Conservation (phyloP, 225 moss, liverwort and hornwort species). For the Bryum argenteum region DNA sequence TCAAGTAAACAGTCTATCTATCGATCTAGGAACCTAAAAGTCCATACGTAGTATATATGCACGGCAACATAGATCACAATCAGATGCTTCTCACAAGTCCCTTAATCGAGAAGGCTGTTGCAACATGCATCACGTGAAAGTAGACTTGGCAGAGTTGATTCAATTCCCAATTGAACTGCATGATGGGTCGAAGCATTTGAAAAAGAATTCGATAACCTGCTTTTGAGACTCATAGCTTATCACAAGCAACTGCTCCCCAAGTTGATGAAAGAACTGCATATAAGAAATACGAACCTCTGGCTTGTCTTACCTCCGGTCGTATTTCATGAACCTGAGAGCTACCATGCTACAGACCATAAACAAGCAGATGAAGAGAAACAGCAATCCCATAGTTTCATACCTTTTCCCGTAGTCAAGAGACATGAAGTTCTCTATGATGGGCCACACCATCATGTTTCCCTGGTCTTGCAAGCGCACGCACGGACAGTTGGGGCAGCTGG, state of each 20-base stretch:
- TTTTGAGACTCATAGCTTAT: background rate
- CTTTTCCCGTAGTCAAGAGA: slow-evolving; percentile 48
- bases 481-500: slow-evolving; percentile 63
- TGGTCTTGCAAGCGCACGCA: slow-evolving; percentile 67
- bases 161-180: too few relatives aligned
- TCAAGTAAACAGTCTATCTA: too few relatives aligned
- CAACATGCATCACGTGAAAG: background rate
- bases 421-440: slow-evolving; percentile 43
- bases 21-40: too few relatives aligned
- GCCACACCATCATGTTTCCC: slow-evolving; percentile 58
- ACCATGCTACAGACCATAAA: slow-evolving; percentile 63
- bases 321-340: slow-evolving; percentile 81
- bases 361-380: slow-evolving; percentile 53
- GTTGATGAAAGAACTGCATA: background rate
- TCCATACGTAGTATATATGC: too few relatives aligned
- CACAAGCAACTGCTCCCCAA: background rate
- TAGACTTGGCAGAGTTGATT: background rate
- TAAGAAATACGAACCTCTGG: background rate
- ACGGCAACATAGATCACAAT: background rate
- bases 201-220: background rate
- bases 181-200: rapidly evolving
- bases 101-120: background rate
- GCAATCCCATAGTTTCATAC: slow-evolving; percentile 48
- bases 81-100: background rate
- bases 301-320: slow-evolving; percentile 45